Evolutionary conservation across 1,284 basidiomycete species (phyloP).

Genomic region (Pseudozyma tsukubaensis): DNA sequence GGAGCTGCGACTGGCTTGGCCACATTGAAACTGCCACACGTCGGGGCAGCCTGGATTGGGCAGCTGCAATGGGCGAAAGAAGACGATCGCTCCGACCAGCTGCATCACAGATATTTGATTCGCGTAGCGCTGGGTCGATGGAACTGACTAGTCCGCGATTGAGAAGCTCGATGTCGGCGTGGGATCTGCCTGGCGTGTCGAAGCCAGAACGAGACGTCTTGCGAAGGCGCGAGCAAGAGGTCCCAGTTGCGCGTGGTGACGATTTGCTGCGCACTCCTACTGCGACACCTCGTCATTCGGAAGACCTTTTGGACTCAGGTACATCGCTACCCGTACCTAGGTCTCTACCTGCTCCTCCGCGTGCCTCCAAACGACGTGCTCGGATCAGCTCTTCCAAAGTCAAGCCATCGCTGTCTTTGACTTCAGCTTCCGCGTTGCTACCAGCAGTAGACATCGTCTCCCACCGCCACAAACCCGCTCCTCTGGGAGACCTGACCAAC

Average conservation of each 20-base stretch:
- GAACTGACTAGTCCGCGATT: conserved; percentile 2
- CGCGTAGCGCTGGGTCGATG: conserved; percentile 4
- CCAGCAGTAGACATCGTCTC: background rate
- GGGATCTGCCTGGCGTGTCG: conserved; percentile 6
- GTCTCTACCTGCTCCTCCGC: conserved; percentile 31
- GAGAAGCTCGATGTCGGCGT: conserved; percentile 16
- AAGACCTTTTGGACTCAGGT: no score
- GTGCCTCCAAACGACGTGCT: conserved; percentile 18
- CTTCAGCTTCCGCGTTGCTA: background rate
- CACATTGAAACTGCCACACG: conserved; percentile 16
- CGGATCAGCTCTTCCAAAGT: conserved; percentile 2
- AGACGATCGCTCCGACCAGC: conserved; percentile 8
- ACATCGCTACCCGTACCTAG: background rate
- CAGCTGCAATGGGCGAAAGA: background rate
- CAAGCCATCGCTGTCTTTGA: background rate
- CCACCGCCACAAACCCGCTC: background rate
- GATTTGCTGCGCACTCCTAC: no score
- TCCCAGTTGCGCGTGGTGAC: no score
- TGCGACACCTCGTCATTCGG: no score
- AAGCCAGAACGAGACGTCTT: background rate
- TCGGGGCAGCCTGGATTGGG: conserved; percentile 22
- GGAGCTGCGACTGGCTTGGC: conserved; percentile 30
- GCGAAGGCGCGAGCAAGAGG: background rate
- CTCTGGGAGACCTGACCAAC: background rate
- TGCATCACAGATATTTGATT: conserved; percentile 14